Conservation (phyloP, 306 rosid species). For the barrel medic (Medicago truncatula) region MtrunA17r5.0-ANR NC_053049.1:25670001-25670500, state of each 20-base stretch:
- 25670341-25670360: constrained; percentile 1
- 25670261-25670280: neutral
- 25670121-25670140: constrained; percentile 8
- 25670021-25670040: neutral
- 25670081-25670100: constrained; percentile 17
- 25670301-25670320: neutral
- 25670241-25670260: constrained; percentile 9
- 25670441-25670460: constrained; percentile 2
- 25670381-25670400: neutral
- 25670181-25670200: constrained; percentile 3
- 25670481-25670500: neutral
- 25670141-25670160: constrained; percentile 20
- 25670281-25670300: neutral
- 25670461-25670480: neutral
- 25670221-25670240: constrained; percentile 29
- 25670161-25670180: constrained; percentile 42
- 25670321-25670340: neutral
- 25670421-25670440: neutral
- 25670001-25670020: neutral
- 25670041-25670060: constrained; percentile 7
- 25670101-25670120: constrained; percentile 42
- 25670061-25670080: constrained; percentile 5
- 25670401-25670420: neutral
- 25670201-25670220: constrained; percentile 31
- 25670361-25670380: neutral